phyloP scores from a whole-genome alignment of 2,329 filamentous ascomycete species.

The Decorospora gaudefroyi region DNA sequence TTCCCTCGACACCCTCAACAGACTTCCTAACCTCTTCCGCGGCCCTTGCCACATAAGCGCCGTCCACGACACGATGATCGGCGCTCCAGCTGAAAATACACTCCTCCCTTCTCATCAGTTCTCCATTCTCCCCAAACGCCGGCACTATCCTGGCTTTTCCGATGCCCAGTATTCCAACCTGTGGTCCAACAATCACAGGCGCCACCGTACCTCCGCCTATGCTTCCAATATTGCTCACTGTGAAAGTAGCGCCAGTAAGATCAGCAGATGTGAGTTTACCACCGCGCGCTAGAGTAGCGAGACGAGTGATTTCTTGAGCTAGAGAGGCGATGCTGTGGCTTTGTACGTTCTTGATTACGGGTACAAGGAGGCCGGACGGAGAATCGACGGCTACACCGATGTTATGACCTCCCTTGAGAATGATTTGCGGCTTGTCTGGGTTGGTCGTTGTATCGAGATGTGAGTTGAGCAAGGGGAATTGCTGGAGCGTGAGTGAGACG shows the following conservation, averaged over 20 bases:
- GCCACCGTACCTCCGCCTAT: slow-evolving; percentile 91
- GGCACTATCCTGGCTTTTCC: slow-evolving; percentile 81
- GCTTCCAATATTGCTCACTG: slow-evolving; percentile 93
- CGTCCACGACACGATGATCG: slow-evolving; percentile 92
- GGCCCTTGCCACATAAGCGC: slow-evolving; percentile 90
- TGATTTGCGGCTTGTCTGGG: slow-evolving; percentile 70
- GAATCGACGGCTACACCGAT: slow-evolving; percentile 97
- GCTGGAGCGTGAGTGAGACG: slow-evolving; percentile 78
- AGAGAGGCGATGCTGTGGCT: slow-evolving; percentile 76
- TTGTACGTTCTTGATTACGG: slow-evolving; percentile 85
- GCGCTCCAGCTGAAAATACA: slow-evolving; percentile 96
- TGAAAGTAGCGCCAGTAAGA: slow-evolving; percentile 86
- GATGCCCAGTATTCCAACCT: slow-evolving; percentile 90
- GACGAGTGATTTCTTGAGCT: slow-evolving; percentile 72
- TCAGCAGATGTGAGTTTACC: slow-evolving; percentile 77
- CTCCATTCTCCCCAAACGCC: slow-evolving; percentile 64
- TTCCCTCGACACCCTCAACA: slow-evolving; percentile 82
- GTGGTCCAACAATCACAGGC: slow-evolving; percentile 86
- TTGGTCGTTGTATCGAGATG: slow-evolving; percentile 68
- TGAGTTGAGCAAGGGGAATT: slow-evolving; percentile 86
- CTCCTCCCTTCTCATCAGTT: slow-evolving; percentile 74
- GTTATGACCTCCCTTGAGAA: slow-evolving; percentile 85
- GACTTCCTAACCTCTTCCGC: slow-evolving; percentile 77
- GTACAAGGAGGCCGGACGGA: slow-evolving; percentile 82
- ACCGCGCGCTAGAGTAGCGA: slow-evolving; percentile 72